phyloP scores from a whole-genome alignment of 805 yeast genomes.

The Suhomyces prunicola region DNA sequence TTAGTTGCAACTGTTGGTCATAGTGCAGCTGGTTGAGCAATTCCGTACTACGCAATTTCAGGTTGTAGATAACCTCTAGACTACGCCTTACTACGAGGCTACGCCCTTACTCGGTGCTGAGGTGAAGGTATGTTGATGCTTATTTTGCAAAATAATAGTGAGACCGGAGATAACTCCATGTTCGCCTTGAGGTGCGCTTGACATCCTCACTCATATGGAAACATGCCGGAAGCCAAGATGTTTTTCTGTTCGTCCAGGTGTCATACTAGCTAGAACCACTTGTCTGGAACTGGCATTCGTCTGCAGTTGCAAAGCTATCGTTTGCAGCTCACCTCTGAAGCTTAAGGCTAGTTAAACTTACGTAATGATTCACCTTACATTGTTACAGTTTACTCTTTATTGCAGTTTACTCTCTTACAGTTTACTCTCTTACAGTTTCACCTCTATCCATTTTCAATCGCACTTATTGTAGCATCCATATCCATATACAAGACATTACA shows the following conservation, averaged over 20 bases:
- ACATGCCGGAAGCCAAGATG: not conserved
- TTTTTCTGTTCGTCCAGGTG: no score
- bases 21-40: no score
- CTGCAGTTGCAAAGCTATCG: not conserved
- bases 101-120: no score
- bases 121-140: not conserved
- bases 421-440: not conserved
- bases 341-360: not conserved
- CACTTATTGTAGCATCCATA: not conserved
- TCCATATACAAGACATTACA: not conserved
- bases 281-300: not conserved
- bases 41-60: no score
- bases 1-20: no score
- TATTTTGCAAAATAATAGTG: not conserved
- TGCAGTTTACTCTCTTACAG: not conserved
- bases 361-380: no score
- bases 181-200: not conserved
- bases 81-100: no score
- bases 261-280: not conserved
- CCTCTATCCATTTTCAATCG: not conserved
- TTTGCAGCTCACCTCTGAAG: not conserved
- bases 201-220: no score
- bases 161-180: not conserved
- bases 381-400: not conserved
- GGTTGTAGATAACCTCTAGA: no score